Evolutionary conservation across 345 rosid genomes (phyloP).

Genomic region (Xanthoceras sorbifolium): DNA sequence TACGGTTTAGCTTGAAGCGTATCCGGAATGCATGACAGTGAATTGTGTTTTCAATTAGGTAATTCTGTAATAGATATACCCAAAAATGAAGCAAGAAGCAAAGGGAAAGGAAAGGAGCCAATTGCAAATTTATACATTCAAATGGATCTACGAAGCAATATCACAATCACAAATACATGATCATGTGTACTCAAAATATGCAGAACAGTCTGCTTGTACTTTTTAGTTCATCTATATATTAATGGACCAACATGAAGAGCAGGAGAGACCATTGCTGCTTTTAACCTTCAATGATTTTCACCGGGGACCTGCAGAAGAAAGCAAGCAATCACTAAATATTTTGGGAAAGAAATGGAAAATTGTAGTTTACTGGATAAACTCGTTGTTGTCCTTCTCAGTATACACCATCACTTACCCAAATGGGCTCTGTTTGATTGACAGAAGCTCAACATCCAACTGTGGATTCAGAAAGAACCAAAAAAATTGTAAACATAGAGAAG

Average conservation of each 20-base stretch:
- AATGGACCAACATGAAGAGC: conserved; percentile 1
- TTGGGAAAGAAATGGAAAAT: neutral
- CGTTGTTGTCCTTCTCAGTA: neutral
- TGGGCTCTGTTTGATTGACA: conserved; percentile 86
- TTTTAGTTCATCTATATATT: conserved; percentile 17
- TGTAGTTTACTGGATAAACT: neutral
- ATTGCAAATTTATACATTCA: neutral
- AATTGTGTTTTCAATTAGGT: too few relatives aligned
- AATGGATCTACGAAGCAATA: neutral
- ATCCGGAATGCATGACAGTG: neutral
- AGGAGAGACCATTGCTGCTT: neutral
- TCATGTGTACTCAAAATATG: neutral
- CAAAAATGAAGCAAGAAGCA: neutral
- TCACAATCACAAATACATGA: neutral
- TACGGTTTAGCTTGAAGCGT: too few relatives aligned
- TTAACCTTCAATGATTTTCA: conserved; percentile 81
- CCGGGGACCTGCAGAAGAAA: conserved; percentile 62
- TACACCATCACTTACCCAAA: conserved; percentile 61
- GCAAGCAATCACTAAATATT: neutral
- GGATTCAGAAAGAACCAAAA: conserved; percentile 21
- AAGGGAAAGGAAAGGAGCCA: neutral
- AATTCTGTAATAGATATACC: too few relatives aligned
- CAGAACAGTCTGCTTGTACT: neutral
- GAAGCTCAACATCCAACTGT: conserved; percentile 86
- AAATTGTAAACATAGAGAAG: neutral